Evolutionary conservation across 768 basidiomycete species (phyloP).

Genomic region (Termitomyces sp.): DNA sequence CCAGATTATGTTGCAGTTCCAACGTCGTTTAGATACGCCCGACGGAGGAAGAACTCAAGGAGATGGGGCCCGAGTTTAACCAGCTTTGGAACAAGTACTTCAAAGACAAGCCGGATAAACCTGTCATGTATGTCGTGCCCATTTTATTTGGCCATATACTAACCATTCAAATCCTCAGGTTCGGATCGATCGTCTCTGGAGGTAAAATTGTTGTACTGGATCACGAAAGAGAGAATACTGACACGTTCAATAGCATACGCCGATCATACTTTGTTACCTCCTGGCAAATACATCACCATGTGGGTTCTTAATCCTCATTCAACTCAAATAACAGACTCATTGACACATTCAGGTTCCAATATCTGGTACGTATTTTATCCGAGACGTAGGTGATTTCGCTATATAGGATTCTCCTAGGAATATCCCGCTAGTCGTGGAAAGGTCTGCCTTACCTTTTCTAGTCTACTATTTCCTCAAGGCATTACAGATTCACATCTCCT

Average conservation of each 20-base stretch:
- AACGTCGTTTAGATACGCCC: conserved; percentile 53
- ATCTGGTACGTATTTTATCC: conserved; percentile 38
- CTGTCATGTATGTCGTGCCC: conserved; percentile 51
- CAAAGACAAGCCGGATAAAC: conserved; percentile 80
- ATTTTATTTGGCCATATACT: background rate
- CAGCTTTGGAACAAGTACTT: conserved; percentile 68
- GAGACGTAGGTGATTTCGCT: background rate
- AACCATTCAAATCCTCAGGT: conserved; percentile 29
- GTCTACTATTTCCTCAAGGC: background rate
- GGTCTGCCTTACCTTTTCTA: conserved; percentile 30
- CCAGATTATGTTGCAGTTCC: background rate
- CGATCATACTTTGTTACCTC: conserved; percentile 67
- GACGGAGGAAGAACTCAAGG: conserved; percentile 65
- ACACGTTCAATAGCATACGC: conserved; percentile 48
- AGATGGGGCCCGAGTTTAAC: conserved; percentile 79
- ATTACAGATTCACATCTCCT: conserved; percentile 58
- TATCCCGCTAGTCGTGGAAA: conserved; percentile 75
- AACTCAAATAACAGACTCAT: background rate
- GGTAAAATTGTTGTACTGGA: conserved; percentile 24
- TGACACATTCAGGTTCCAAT: conserved; percentile 53
- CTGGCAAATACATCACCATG: conserved; percentile 73
- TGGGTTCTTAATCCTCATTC: conserved; percentile 21
- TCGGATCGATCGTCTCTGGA: conserved; percentile 66
- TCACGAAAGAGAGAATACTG: background rate
- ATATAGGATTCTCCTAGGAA: conserved; percentile 36